Percentiles rank a stretch among this genome's conserved stretches.
These are phyloP conservation scores for Pseudonitzschia pungens DNA, from an alignment of 108 stramenopile species.

Conservation along the genomic window DNA sequence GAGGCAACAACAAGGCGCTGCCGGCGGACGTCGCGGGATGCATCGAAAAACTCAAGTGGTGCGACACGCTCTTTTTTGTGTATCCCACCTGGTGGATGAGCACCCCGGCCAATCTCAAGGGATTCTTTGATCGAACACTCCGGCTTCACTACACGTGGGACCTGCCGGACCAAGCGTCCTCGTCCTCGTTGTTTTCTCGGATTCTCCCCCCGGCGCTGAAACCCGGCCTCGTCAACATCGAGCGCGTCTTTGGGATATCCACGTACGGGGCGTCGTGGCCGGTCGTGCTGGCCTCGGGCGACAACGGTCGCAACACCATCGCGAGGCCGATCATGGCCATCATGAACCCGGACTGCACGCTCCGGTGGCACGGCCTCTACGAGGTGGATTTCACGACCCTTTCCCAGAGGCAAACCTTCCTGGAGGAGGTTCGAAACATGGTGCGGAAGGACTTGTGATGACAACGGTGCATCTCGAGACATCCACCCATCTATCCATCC, in stretches of 20 bases:
- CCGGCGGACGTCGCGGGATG: slow-evolving; percentile 16
- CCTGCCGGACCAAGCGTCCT: slow-evolving; percentile 7
- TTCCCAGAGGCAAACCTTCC: slow-evolving; percentile 6
- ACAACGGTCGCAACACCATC: slow-evolving; percentile 28
- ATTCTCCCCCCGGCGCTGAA: slow-evolving; percentile 4
- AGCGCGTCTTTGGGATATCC: slow-evolving; percentile 16
- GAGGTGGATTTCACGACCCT: slow-evolving; percentile 25
- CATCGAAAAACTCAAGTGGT: slow-evolving; percentile 22
- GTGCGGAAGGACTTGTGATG: neutral
- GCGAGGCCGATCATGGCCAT: slow-evolving; percentile 24
- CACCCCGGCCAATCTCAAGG: slow-evolving; percentile 45
- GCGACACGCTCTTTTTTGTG: slow-evolving; percentile 48
- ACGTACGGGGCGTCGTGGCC: slow-evolving; percentile 28
- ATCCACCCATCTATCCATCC: too few relatives aligned
- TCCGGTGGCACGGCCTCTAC: slow-evolving; percentile 29
- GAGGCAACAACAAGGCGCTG: slow-evolving; percentile 1
- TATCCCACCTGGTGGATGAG: slow-evolving; percentile 64
- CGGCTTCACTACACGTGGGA: slow-evolving; percentile 25
- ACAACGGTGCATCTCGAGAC: too few relatives aligned
- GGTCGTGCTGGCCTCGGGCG: slow-evolving; percentile 21
- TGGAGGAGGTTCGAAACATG: neutral
- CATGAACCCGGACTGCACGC: slow-evolving; percentile 10
- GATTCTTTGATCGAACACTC: slow-evolving; percentile 44
- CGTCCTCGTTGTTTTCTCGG: too few relatives aligned
- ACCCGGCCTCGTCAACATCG: slow-evolving; percentile 21